These are phyloP conservation scores for Metarhizium anisopliae DNA, from an alignment of 2,329 filamentous ascomycete species.

Conservation along the genomic window DNA sequence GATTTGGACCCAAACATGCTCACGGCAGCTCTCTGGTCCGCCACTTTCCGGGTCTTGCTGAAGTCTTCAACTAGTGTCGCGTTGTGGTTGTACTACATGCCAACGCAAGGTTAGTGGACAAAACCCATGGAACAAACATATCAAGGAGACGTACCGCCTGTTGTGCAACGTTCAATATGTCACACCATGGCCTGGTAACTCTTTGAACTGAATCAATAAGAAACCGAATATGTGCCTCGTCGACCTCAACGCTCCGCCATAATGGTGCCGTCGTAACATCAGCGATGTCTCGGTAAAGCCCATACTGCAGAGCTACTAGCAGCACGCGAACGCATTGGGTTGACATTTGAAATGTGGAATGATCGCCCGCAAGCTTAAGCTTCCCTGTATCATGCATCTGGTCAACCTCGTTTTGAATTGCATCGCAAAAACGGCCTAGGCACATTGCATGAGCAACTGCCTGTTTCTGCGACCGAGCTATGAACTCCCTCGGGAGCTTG, in stretches of 20 bases:
- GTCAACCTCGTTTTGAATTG: constrained; percentile 20
- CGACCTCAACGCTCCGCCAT: constrained; percentile 21
- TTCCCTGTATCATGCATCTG: constrained; percentile 15
- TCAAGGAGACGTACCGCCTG: constrained; percentile 15
- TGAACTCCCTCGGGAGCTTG: constrained; percentile 26
- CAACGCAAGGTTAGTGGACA: constrained; percentile 3
- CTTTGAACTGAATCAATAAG: constrained; percentile 25
- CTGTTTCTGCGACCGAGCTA: constrained; percentile 27
- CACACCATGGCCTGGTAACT: constrained; percentile 23
- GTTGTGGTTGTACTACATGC: constrained; percentile 18
- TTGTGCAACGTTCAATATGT: constrained; percentile 18
- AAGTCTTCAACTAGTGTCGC: constrained; percentile 21
- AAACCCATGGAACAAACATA: not conserved
- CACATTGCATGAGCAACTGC: constrained; percentile 29
- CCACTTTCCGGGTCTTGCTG: constrained; percentile 19
- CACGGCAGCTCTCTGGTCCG: constrained; percentile 12
- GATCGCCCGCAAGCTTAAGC: constrained; percentile 20
- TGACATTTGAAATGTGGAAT: constrained; percentile 21
- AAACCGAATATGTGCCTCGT: constrained; percentile 21
- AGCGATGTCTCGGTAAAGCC: constrained; percentile 24
- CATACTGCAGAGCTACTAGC: constrained; percentile 25
- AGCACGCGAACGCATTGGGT: constrained; percentile 23
- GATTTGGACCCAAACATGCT: constrained; percentile 7
- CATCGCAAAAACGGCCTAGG: constrained; percentile 26
- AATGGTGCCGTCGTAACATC: constrained; percentile 28